Percentiles rank a stretch among this genome's conserved stretches.
These are phyloP conservation scores for Coleophoma cylindrospora DNA, from an alignment of 2,329 filamentous ascomycete genomes.

Conservation along the genomic window DNA sequence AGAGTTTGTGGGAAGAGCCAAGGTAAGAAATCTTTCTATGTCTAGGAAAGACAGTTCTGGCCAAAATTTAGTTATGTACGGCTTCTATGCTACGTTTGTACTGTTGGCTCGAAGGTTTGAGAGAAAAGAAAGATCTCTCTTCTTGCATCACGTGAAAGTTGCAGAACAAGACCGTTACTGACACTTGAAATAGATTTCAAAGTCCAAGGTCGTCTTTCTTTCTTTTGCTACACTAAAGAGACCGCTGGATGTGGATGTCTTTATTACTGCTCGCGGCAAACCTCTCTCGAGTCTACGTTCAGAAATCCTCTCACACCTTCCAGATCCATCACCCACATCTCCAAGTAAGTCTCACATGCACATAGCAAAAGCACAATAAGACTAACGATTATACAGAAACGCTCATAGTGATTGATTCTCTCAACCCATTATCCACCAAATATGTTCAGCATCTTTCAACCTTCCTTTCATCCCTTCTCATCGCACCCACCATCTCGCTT, in stretches of 20 bases:
- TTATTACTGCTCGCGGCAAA: slow-evolving; percentile 61
- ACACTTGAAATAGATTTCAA: not conserved
- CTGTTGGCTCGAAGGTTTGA: not conserved
- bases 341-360: slow-evolving; percentile 32
- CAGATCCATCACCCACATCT: slow-evolving; percentile 8
- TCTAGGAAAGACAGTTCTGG: too few relatives aligned
- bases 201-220: not conserved
- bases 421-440: slow-evolving; percentile 59
- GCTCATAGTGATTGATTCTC: slow-evolving; percentile 74
- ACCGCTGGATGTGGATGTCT: slow-evolving; percentile 59
- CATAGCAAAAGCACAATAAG: not conserved
- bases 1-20: slow-evolving; percentile 73
- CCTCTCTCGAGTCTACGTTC: slow-evolving; percentile 48
- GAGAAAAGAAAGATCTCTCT: too few relatives aligned
- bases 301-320: slow-evolving; percentile 51
- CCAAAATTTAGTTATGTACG: too few relatives aligned
- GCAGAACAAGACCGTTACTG: too few relatives aligned
- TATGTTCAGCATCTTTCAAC: slow-evolving; percentile 53
- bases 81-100: too few relatives aligned
- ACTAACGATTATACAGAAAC: slow-evolving; percentile 42
- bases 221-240: slow-evolving; percentile 26
- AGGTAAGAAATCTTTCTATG: slow-evolving; percentile 33
- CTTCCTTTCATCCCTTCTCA: slow-evolving; percentile 65
- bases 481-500: slow-evolving; percentile 64
- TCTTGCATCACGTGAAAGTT: too few relatives aligned